Base-by-base conservation (phyloP, 169 alveolate genomes). In the Theileria orientalis region DNA sequence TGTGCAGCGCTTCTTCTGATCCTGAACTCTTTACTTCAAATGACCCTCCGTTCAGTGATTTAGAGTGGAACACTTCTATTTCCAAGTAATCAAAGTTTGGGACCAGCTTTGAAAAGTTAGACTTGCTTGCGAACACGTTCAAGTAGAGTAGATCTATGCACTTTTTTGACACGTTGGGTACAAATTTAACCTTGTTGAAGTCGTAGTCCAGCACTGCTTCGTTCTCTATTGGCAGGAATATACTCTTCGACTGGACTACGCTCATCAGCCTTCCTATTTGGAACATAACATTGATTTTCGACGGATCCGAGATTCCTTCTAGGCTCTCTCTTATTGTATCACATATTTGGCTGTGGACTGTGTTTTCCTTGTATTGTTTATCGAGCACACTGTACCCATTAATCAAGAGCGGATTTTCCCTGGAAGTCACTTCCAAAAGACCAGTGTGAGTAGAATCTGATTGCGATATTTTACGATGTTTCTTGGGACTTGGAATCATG, bases 221-320 rank as follows among this genome's bases (percentile, higher is more conserved):
- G 1, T 76, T 79, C 23, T 79, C 87, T 7, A 69, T 69, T 49
- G 87, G 87, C 19, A 79, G 70, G 52, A 69, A 62, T n/a, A 79
- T 79, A 44, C 29, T 33, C 23, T 71, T 67, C 32, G 75, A 54
- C 54, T 79, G 82, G 33, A 78, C 69, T 25, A 79, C 51, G 29
- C 87, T 74, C 51, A 72, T 32, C 76, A 79, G 23, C 13, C 66
- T 62, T 21, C 87, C 87, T 30, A 71, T 40, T 19, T 79, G 87
- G 44, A 79, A 79, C 41, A 56, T 57, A 27, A 74, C 64, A 14
- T 40, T 37, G 2, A 61, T 54, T 11, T 71, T 35, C 27, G 47
- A 40, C 0, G 83, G 83, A 33, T 79, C 83, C 25, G 67, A 35
- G 5, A 78, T 79, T 30, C 87, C 42, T 27, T 32, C 87, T 67